phyloP scores from a whole-genome alignment of 257 asterid species.

The Ajuga chamaepitys region DNA sequence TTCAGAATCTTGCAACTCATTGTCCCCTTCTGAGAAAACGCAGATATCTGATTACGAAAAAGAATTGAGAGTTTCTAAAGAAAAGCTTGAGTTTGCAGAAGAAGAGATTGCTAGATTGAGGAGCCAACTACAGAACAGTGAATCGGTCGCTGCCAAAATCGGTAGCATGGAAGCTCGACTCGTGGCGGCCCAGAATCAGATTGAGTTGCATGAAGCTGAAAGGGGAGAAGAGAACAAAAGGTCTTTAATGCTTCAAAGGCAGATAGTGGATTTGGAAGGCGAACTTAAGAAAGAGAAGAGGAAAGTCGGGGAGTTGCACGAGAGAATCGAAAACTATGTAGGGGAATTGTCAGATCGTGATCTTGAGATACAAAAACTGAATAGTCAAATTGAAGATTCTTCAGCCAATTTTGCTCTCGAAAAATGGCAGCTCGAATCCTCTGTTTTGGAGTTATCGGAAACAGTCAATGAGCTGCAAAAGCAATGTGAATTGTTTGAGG shows the following conservation, averaged over 20 bases:
- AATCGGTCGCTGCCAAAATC: constrained; percentile 17
- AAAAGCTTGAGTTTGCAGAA: constrained; percentile 38
- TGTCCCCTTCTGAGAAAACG: constrained; percentile 23
- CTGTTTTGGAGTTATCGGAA: constrained; percentile 35
- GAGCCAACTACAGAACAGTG: constrained; percentile 29
- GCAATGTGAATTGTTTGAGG: constrained; percentile 36
- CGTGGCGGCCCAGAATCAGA: constrained; percentile 34
- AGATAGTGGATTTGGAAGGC: constrained; percentile 38
- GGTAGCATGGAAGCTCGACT: constrained; percentile 34
- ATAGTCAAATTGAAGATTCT: constrained; percentile 33
- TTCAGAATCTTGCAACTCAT: constrained; percentile 42
- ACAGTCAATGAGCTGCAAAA: constrained; percentile 32
- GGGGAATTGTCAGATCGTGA: constrained; percentile 37
- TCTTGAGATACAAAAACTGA: constrained; percentile 34
- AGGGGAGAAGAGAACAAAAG: constrained; percentile 35
- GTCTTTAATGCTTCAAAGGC: constrained; percentile 38
- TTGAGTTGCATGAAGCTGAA: constrained; percentile 30
- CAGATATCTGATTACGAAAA: constrained; percentile 31
- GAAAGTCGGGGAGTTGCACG: constrained; percentile 34
- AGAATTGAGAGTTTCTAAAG: constrained; percentile 26
- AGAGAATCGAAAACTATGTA: constrained; percentile 18
- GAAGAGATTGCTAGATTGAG: constrained; percentile 47
- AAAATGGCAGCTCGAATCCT: constrained; percentile 53
- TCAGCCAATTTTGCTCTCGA: constrained; percentile 33
- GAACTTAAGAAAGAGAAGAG: constrained; percentile 35